phyloP scores from a whole-genome alignment of 2,329 filamentous ascomycete genomes.

The Arthrobotrys sinensis region DNA sequence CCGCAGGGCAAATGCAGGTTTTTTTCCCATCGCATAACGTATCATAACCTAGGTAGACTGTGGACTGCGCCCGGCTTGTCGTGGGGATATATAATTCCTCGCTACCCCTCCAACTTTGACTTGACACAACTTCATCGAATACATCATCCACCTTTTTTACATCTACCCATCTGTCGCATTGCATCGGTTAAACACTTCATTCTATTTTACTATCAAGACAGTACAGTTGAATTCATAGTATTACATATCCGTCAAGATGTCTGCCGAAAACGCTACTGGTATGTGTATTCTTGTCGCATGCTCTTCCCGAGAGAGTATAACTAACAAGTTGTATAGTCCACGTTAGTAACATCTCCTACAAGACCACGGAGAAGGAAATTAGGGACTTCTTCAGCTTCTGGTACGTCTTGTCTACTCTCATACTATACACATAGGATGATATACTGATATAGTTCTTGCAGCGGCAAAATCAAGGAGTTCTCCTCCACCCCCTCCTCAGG shows the following conservation, averaged over 20 bases:
- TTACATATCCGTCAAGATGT: slow-evolving; percentile 41
- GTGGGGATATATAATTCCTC: slow-evolving; percentile 20
- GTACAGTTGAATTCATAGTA: background rate
- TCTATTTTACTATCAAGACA: background rate
- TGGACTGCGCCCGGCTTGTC: slow-evolving; percentile 3
- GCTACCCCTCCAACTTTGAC: background rate
- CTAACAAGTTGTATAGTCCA: slow-evolving; percentile 73
- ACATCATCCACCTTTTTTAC: slow-evolving; percentile 2
- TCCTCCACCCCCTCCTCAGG: slow-evolving; percentile 77
- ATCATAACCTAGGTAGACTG: background rate
- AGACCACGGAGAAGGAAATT: slow-evolving; percentile 91
- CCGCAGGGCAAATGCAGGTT: background rate
- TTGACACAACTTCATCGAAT: background rate
- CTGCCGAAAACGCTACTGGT: slow-evolving; percentile 47
- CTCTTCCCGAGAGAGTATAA: background rate
- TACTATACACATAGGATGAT: slow-evolving; percentile 7
- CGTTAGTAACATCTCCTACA: slow-evolving; percentile 87
- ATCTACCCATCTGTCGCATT: background rate
- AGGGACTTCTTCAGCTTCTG: slow-evolving; percentile 86
- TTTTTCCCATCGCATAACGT: too few relatives aligned
- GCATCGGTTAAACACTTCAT: background rate
- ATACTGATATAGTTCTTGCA: slow-evolving; percentile 66
- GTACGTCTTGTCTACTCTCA: slow-evolving; percentile 71
- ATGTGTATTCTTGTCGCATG: background rate
- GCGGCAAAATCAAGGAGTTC: slow-evolving; percentile 91